Percentiles rank a stretch among this genome's conserved stretches.
Evolutionary conservation across 2,329 filamentous ascomycete species (phyloP).

Genomic region (Dothideomycetes sp.): DNA sequence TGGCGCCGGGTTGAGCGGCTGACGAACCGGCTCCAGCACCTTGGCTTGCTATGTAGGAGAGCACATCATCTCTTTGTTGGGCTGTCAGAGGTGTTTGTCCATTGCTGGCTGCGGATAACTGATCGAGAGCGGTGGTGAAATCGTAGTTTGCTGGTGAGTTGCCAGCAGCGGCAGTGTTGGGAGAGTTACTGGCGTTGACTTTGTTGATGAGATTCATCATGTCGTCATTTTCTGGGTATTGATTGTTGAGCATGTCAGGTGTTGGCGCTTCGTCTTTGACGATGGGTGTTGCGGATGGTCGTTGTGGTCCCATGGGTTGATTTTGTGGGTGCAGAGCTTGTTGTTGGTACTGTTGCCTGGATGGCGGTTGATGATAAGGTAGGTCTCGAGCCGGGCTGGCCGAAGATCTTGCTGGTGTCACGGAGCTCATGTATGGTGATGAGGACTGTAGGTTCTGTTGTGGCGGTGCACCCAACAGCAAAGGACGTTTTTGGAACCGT

Average conservation of each 20-base stretch:
- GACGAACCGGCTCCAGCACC: constrained; percentile 19
- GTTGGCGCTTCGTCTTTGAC: constrained; percentile 35
- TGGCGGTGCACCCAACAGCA: constrained; percentile 15
- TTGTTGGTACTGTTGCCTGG: not conserved
- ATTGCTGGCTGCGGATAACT: constrained; percentile 36
- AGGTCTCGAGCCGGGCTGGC: constrained; percentile 6
- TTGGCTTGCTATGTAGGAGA: constrained; percentile 37
- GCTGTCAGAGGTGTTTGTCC: constrained; percentile 38
- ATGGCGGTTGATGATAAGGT: not conserved
- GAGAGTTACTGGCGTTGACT: constrained; percentile 31
- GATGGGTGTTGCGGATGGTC: constrained; percentile 21
- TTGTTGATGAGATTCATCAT: constrained; percentile 43
- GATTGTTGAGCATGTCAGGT: constrained; percentile 25
- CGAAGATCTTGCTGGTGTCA: constrained; percentile 15
- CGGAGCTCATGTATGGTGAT: constrained; percentile 14
- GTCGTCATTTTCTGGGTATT: constrained; percentile 35
- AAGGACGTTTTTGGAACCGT: constrained; percentile 25
- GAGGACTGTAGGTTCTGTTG: constrained; percentile 17
- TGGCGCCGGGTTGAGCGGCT: constrained; percentile 25
- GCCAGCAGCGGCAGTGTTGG: constrained; percentile 21
- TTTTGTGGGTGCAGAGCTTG: not conserved
- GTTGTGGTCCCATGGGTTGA: constrained; percentile 12
- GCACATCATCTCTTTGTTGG: constrained; percentile 39
- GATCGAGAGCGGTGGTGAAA: constrained; percentile 37
- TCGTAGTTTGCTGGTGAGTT: constrained; percentile 26